phyloP scores from a whole-genome alignment of 345 rosid genomes.

The Arabis alpina region DNA sequence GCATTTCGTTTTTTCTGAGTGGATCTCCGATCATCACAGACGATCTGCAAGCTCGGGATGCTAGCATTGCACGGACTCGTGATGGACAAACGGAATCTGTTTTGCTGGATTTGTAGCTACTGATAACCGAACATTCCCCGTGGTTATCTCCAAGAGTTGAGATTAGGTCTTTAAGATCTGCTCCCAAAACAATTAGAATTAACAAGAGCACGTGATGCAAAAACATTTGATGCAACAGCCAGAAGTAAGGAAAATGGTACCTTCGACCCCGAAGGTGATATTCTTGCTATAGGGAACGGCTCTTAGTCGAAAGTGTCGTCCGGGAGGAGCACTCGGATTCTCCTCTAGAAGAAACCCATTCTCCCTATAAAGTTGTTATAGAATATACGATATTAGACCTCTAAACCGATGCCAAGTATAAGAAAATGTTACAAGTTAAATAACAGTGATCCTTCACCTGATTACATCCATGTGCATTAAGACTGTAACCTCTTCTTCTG shows the following conservation, averaged over 20 bases:
- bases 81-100: slow-evolving; percentile 82
- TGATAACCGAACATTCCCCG: slow-evolving; percentile 77
- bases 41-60: slow-evolving; percentile 91
- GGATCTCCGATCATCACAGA: slow-evolving; percentile 92
- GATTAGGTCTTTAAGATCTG: slow-evolving; percentile 93
- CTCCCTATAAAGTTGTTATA: slow-evolving; percentile 51
- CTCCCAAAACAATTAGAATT: slow-evolving; percentile 19
- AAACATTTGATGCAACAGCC: slow-evolving; percentile 8
- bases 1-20: slow-evolving; percentile 84
- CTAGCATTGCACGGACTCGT: slow-evolving; percentile 90
- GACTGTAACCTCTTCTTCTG: slow-evolving; percentile 86
- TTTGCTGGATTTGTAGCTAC: slow-evolving; percentile 79
- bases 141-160: slow-evolving; percentile 79
- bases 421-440: slow-evolving; percentile 20
- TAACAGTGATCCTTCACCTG: slow-evolving; percentile 56
- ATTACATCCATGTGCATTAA: slow-evolving; percentile 87
- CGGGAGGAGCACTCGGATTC: slow-evolving; percentile 74
- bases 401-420: background rate
- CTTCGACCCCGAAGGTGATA: slow-evolving; percentile 93
- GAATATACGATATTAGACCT: background rate
- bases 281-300: slow-evolving; percentile 94
- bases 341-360: slow-evolving; percentile 93
- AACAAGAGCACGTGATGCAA: background rate
- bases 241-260: slow-evolving; percentile 42
- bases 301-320: slow-evolving; percentile 69